Evolutionary conservation across 352 stramenopile species (phyloP), one percentile per base, ranked within the genome.

Genomic region (Globisporangium ultimum): DNA sequence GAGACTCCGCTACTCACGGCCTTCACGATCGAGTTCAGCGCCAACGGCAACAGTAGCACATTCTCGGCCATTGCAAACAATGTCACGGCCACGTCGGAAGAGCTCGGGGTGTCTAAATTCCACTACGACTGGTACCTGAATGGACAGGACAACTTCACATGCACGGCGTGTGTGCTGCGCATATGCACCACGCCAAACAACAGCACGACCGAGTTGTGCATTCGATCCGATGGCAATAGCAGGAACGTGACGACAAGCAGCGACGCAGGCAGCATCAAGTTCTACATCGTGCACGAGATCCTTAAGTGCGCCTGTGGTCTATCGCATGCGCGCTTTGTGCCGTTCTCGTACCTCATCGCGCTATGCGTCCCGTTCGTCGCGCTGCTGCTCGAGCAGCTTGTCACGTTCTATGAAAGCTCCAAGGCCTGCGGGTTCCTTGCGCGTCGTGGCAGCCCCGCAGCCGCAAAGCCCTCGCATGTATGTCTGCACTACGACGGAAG

Each of bases 341-440:
- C 71, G 40, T 63, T 76, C 34, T 68, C 78, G 20, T 66, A 80
- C 28, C 22, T 81, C 12, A 72, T 84, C 53, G 76, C 67, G 20
- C 57, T 66, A 6, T 62, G 60, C 3, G 55, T 88, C 18, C 76
- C 78, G 1, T 22, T 84, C 1, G 43, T 66, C 18, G 62, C 76
- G 20, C 53, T 84, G 21, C n/a, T 82, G 10, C 62, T 74, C 5
- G 70, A 88, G 58, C 72, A 80, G 36, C 54, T 87, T 24, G 78
- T 87, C 28, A 85, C 74, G 18, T 84, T 88, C 62, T 88, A 88
- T 56, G 69, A 74, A 17, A 72, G 87, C 59, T 61, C 64, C 12
- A 78, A 88, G 53, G 22, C 80, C 17, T 70, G 69, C 49, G 70
- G 76, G 24, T 57, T 83, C 48, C 72, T 83, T 22, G 60, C 72